Evolutionary conservation across 2,329 filamentous ascomycete genomes (phyloP).

Genomic region (Rutstroemia sp.): DNA sequence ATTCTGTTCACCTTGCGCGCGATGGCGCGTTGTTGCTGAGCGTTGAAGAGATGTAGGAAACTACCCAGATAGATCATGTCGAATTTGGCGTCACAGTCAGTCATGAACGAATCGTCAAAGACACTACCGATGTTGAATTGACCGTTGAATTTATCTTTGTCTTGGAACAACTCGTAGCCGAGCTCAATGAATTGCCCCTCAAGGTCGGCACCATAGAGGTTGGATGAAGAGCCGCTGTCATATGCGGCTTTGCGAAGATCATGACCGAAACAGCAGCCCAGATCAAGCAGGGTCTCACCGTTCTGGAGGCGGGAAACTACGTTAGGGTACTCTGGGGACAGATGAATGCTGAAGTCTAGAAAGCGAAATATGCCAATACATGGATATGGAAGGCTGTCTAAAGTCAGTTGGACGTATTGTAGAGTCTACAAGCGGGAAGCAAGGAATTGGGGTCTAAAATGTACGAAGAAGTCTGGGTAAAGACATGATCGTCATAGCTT

Average conservation of each 20-base stretch:
- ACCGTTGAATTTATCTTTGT: conserved; percentile 15
- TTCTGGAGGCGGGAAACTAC: not conserved
- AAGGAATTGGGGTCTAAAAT: too few species aligned
- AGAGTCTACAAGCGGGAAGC: too few species aligned
- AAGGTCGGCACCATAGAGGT: conserved; percentile 27
- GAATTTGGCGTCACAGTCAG: conserved; percentile 31
- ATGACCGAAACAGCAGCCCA: conserved; percentile 33
- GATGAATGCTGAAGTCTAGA: conserved; percentile 12
- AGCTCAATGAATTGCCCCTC: conserved; percentile 29
- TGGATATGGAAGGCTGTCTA: conserved; percentile 13
- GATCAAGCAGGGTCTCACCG: conserved; percentile 26
- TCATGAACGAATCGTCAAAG: conserved; percentile 26
- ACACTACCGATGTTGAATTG: conserved; percentile 28
- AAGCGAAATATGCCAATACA: conserved; percentile 22
- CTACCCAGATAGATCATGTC: conserved; percentile 35
- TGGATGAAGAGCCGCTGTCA: conserved; percentile 29
- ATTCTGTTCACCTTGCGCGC: conserved; percentile 19
- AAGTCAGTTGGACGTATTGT: not conserved
- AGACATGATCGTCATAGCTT: not conserved
- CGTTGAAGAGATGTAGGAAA: conserved; percentile 39
- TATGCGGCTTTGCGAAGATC: conserved; percentile 30
- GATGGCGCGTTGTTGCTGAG: conserved; percentile 32
- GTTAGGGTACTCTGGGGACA: conserved; percentile 6
- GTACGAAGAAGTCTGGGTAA: too few species aligned
- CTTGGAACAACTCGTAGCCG: conserved; percentile 32